Conservation (phyloP, 2,329 filamentous ascomycete species). For the Aspergillus sp. region DNA sequence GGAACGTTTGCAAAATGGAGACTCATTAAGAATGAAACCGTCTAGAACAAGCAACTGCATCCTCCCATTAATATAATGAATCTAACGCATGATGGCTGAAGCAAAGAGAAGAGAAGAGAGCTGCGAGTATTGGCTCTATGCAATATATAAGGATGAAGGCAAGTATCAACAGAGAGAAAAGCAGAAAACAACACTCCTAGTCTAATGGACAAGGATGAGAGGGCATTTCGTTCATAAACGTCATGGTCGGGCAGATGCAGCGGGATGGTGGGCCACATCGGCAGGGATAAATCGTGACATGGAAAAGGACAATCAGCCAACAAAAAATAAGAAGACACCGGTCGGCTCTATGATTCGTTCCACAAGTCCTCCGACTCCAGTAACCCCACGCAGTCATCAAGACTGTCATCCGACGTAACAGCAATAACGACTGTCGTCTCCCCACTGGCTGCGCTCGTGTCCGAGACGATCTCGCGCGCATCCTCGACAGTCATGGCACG, state of each 20-base stretch:
- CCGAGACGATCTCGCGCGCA: constrained; percentile 34
- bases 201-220: neutral
- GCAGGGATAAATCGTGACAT: neutral
- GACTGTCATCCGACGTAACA: constrained; percentile 25
- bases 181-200: neutral
- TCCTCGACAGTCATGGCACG: constrained; percentile 56
- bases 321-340: neutral
- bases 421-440: constrained; percentile 25
- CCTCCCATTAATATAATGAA: no score
- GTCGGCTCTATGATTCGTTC: constrained; percentile 9
- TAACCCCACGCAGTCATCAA: constrained; percentile 27
- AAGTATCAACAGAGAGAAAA: neutral
- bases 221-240: constrained; percentile 3
- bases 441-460: constrained; percentile 4
- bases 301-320: neutral
- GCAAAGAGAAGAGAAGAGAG: neutral
- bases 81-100: no score
- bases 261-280: neutral
- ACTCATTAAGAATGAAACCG: no score
- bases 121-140: neutral
- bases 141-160: neutral
- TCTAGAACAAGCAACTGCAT: no score
- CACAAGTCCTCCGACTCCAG: constrained; percentile 31
- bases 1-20: no score
- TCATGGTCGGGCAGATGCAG: neutral